A percentile compares a stretch with the other conserved stretches of the same genome.
Conservation (phyloP, 495 filamentous ascomycete genomes). For the Neurospora sp. region DNA sequence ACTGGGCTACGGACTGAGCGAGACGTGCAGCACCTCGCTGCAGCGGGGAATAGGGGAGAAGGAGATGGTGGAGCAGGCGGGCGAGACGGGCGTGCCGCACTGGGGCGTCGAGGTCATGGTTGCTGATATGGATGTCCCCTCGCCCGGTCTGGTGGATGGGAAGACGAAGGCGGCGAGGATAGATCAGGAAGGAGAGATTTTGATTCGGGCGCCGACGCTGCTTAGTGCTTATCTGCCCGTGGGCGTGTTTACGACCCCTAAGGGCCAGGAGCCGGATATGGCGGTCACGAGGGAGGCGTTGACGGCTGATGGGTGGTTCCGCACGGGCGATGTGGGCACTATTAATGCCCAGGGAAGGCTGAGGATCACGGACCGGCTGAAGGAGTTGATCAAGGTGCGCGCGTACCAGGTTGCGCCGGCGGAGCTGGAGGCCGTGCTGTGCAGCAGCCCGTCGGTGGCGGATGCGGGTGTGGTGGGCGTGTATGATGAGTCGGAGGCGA, state of each 20-base stretch:
- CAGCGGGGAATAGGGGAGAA: conserved; percentile 42
- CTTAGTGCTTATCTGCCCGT: conserved; percentile 44
- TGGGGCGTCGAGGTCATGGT: conserved; percentile 46
- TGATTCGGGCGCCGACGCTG: conserved; percentile 44
- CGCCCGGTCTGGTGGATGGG: conserved; percentile 1
- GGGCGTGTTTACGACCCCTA: conserved; percentile 5
- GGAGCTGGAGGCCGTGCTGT: conserved; percentile 58
- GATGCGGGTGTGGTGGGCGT: conserved; percentile 56
- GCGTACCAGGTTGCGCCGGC: conserved; percentile 61
- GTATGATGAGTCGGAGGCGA: conserved; percentile 49
- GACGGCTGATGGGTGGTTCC: conserved; percentile 49
- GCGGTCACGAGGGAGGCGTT: conserved; percentile 50
- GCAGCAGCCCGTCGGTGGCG: conserved; percentile 42
- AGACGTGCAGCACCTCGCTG: conserved; percentile 53
- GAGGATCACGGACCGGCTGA: conserved; percentile 64
- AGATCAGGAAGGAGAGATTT: conserved; percentile 50
- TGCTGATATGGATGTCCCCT: conserved; percentile 26
- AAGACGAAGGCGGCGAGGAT: conserved; percentile 34
- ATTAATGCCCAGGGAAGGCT: conserved; percentile 51
- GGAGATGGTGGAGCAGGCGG: conserved; percentile 48
- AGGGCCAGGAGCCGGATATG: conserved; percentile 9
- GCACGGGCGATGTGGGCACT: conserved; percentile 57
- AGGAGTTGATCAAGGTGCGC: conserved; percentile 71
- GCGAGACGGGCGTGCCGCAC: conserved; percentile 50
- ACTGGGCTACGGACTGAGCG: conserved; percentile 62